Evolutionary conservation across 345 rosid species (phyloP), one percentile per base, ranked within the genome.

Genomic region (Carallia brachiata): DNA sequence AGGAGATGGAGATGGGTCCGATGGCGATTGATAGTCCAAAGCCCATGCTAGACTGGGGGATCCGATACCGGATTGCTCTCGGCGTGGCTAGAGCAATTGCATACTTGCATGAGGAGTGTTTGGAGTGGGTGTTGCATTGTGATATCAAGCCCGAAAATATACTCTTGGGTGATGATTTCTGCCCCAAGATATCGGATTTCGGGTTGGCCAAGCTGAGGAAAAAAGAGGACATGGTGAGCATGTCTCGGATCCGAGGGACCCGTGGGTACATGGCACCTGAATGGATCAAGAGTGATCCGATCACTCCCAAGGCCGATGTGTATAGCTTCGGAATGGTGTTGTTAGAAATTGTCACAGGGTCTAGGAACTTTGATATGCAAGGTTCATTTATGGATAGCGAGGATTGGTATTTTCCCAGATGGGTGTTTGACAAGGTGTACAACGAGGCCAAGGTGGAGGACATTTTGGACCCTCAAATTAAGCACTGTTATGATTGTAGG

Each of bases 181-280:
- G 80, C 31, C 80, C 80, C 1, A 76, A 76, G 63, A 76, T 76
- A 32, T 66, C 80, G 3, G 80, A 76, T 67, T 76, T 76, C 19
- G 80, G 80, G 27, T 27, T 76, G 37, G 90, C 93, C 23, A 88
- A 88, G 86, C 52, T 88, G 69, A 79, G 82, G 79, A 88, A 88
- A 55, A 88, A 84, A 58, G 90, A 88, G 62, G 88, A 83, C 70
- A 65, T 88, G 78, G 89, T 88, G 31, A 86, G 84, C 50, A 83
- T 86, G 89, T 88, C 93, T 32, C 74, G 80, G 57, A 84, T 86
- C 18, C 83, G 90, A 28, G 93, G 93, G 2, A 88, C 93, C 15
- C 84, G 93, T 0, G 93, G 90, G 7, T 88, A 86, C 70, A 86
- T 86, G 90, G 93, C 93, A 1, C 93, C 89, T 0, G 90, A 88